Evolutionary conservation across 2,329 filamentous ascomycete genomes (phyloP).

Genomic region (Catunica adiposa): DNA sequence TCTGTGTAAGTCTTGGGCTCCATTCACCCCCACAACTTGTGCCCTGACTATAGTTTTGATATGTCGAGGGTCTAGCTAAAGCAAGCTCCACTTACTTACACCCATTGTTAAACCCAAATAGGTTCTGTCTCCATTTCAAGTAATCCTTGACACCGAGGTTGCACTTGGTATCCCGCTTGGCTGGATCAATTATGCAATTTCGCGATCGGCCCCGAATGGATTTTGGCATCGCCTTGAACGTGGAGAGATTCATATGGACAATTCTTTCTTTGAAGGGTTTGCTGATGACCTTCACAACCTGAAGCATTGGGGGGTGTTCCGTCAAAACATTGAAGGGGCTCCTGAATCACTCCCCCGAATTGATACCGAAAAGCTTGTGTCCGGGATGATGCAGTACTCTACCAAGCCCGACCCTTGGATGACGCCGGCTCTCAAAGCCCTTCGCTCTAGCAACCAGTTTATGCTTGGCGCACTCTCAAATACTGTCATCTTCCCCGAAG

Average conservation of each 20-base stretch:
- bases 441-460: slow-evolving; percentile 48
- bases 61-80: not conserved
- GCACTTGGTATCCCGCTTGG: slow-evolving; percentile 61
- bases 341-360: slow-evolving; percentile 43
- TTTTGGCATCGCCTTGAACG: slow-evolving; percentile 81
- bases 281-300: slow-evolving; percentile 52
- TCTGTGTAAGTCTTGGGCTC: slow-evolving; percentile 69
- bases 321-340: not conserved
- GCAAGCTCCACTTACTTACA: not conserved
- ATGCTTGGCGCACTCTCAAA: slow-evolving; percentile 76
- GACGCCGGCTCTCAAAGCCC: slow-evolving; percentile 59
- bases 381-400: slow-evolving; percentile 72
- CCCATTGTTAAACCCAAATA: slow-evolving; percentile 22
- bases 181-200: slow-evolving; percentile 86
- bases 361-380: slow-evolving; percentile 66
- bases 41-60: slow-evolving; percentile 1
- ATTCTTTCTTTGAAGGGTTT: slow-evolving; percentile 61
- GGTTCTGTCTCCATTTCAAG: slow-evolving; percentile 84
- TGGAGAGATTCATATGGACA: slow-evolving; percentile 61
- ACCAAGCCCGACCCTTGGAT: slow-evolving; percentile 67
- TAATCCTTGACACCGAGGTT: slow-evolving; percentile 80
- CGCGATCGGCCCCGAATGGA: slow-evolving; percentile 57
- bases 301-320: slow-evolving; percentile 51
- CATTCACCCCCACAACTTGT: not conserved
- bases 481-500: slow-evolving; percentile 69